phyloP scores from a whole-genome alignment of 2,329 filamentous ascomycete genomes.

The Reticulascus tulasneorum region DNA sequence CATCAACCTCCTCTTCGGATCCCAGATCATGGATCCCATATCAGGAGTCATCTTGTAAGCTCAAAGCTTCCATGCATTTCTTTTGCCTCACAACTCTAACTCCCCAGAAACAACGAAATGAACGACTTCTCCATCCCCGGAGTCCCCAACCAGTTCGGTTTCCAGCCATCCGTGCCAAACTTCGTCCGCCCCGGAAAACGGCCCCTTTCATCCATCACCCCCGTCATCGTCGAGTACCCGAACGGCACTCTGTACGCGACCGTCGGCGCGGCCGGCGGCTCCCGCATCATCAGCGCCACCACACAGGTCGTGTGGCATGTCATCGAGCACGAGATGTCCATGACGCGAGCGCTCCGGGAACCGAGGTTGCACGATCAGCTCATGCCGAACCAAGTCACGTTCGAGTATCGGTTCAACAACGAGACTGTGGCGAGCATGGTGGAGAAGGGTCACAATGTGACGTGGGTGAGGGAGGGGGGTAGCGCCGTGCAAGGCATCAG shows the following conservation, averaged over 20 bases:
- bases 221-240: slow-evolving; percentile 65
- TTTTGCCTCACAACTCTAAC: slow-evolving; percentile 13
- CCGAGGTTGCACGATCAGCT: slow-evolving; percentile 81
- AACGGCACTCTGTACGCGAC: slow-evolving; percentile 63
- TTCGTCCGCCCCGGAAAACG: slow-evolving; percentile 78
- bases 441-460: slow-evolving; percentile 65
- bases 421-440: slow-evolving; percentile 59
- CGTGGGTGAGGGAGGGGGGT: slow-evolving; percentile 58
- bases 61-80: slow-evolving; percentile 29
- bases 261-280: slow-evolving; percentile 75
- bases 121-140: slow-evolving; percentile 85
- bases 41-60: slow-evolving; percentile 72
- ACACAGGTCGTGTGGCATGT: slow-evolving; percentile 71
- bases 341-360: slow-evolving; percentile 57
- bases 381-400: slow-evolving; percentile 62
- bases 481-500: slow-evolving; percentile 71
- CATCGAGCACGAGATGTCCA: slow-evolving; percentile 59
- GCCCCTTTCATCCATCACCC: slow-evolving; percentile 77
- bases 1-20: slow-evolving; percentile 82
- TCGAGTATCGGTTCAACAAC: slow-evolving; percentile 69
- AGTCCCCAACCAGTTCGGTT: slow-evolving; percentile 76
- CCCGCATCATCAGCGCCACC: slow-evolving; percentile 76
- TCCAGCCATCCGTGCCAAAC: slow-evolving; percentile 74
- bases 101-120: slow-evolving; percentile 55
- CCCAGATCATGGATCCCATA: slow-evolving; percentile 70